Evolutionary conservation across 1,284 basidiomycete genomes (phyloP).

Genomic region (Clitocybe nebularis): DNA sequence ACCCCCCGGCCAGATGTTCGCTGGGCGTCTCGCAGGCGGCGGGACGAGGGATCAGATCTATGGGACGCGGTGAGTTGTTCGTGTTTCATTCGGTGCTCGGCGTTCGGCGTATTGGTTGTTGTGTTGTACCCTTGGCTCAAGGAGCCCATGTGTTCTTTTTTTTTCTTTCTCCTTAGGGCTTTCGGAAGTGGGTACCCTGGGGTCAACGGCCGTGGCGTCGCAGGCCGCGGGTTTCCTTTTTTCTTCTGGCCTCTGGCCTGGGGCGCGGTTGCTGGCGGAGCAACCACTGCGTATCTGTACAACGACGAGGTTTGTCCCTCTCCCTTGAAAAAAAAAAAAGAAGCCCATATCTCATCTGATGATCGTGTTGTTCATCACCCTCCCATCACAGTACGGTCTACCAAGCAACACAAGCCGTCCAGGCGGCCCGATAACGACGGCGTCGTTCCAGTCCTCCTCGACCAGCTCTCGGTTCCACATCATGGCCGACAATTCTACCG

Average conservation of each 20-base stretch:
- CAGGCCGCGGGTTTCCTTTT: constrained; percentile 48
- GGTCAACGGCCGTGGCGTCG: constrained; percentile 37
- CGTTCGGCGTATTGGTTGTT: too few relatives aligned
- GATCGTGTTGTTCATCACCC: too few relatives aligned
- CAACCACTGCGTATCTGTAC: constrained; percentile 37
- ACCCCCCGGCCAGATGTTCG: constrained; percentile 18
- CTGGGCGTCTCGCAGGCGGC: constrained; percentile 30
- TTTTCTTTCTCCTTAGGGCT: constrained; percentile 25
- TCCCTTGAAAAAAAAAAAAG: too few relatives aligned
- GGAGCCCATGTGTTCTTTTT: too few relatives aligned
- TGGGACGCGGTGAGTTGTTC: constrained; percentile 26
- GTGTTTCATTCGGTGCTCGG: not conserved
- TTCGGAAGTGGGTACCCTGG: constrained; percentile 63
- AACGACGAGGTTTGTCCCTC: constrained; percentile 24
- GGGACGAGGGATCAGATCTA: constrained; percentile 30
- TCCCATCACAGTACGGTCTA: constrained; percentile 14
- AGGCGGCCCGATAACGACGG: constrained; percentile 13
- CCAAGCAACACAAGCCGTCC: constrained; percentile 15
- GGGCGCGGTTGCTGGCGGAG: constrained; percentile 27
- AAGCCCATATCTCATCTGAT: too few relatives aligned
- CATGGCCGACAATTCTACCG: constrained; percentile 10
- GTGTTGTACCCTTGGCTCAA: too few relatives aligned
- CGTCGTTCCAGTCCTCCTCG: constrained; percentile 12
- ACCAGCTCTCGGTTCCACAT: constrained; percentile 11
- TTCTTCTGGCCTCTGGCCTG: constrained; percentile 58